These are phyloP conservation scores for Penicillium verhagenii DNA, from an alignment of 495 filamentous ascomycete genomes.

Conservation along the genomic window DNA sequence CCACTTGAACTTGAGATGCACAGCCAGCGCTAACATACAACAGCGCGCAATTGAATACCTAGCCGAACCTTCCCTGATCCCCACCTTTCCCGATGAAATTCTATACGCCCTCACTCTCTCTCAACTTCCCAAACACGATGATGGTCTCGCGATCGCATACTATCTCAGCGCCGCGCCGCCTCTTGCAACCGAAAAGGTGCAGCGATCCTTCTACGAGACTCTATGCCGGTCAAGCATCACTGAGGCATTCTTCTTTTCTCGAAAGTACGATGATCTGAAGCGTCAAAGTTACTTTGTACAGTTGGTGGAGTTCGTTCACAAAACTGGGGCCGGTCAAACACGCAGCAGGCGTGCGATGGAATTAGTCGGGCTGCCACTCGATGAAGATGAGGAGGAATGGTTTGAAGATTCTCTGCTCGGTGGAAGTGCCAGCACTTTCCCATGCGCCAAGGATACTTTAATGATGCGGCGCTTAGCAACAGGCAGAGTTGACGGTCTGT, in stretches of 20 bases:
- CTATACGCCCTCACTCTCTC: slow-evolving; percentile 62
- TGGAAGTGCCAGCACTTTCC: slow-evolving; percentile 59
- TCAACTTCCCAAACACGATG: slow-evolving; percentile 57
- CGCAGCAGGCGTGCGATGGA: slow-evolving; percentile 60
- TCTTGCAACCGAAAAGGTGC: slow-evolving; percentile 55
- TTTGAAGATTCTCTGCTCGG: slow-evolving; percentile 61
- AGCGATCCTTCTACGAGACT: slow-evolving; percentile 63
- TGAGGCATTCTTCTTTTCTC: slow-evolving; percentile 72
- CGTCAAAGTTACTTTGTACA: slow-evolving; percentile 63
- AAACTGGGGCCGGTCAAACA: slow-evolving; percentile 39
- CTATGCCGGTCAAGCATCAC: slow-evolving; percentile 65
- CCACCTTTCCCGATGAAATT: slow-evolving; percentile 80
- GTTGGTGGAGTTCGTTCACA: slow-evolving; percentile 63
- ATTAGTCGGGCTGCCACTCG: slow-evolving; percentile 67
- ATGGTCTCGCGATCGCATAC: slow-evolving; percentile 68
- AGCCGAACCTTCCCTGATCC: slow-evolving; percentile 70
- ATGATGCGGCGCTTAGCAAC: slow-evolving; percentile 64
- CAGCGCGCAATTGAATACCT: slow-evolving; percentile 69
- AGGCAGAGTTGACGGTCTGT: slow-evolving; percentile 43
- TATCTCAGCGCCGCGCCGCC: slow-evolving; percentile 69
- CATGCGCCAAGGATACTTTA: slow-evolving; percentile 64
- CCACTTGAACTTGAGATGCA: neutral
- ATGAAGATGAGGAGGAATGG: slow-evolving; percentile 68
- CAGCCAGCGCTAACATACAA: slow-evolving; percentile 14
- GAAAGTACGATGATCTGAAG: slow-evolving; percentile 57